Base-by-base conservation (phyloP, 2,329 filamentous ascomycete species). In the Colletotrichum navitas region DNA sequence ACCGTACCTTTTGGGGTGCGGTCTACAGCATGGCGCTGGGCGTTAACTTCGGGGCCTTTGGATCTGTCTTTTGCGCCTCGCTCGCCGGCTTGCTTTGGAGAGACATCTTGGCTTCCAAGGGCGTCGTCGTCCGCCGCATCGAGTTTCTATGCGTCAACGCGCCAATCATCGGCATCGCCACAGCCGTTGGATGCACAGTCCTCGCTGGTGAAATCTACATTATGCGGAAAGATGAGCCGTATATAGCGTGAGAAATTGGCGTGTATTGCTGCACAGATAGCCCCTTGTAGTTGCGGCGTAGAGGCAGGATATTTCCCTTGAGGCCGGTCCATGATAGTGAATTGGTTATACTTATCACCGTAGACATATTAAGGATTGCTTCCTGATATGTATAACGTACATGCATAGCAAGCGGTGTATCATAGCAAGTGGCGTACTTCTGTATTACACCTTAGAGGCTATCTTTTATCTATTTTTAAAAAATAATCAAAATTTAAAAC, bases 11-110 rank as follows among this genome's bases (percentile, higher is more conserved):
- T 77, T 93, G 91, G 91, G 92, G 87, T 0, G 92, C 91, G 0
- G 88, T 94, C 0, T 94, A 94, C 79, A 88, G 87, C 78, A 92
- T 94, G 90, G 92, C 92, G 0, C 81, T 94, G 0, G 91, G 91
- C 2, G 90, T 93, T 72, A 94, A 94, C 78, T 94, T 90, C 68
- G 92, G 92, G 5, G 92, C 92, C 0, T 94, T 93, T 77, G 93
- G 91, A 77, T 88, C 89, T 0, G 90, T 91, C 0, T 93, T 94
- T 75, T 92, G 90, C 74, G 92, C 91, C 0, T 93, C 91, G 0
- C 80, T 94, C 1, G 92, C 92, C 1, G 92, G 92, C 1, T 83
- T 94, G 8, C 81, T 94, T 0, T 94, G 92, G 92, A 85, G 90
- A 2, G 91, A 93, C 73, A 94, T 94, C 26, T 83, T 94, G 43